These are phyloP conservation scores for Pythium scleroteichum DNA, from an alignment of 352 stramenopile genomes.

Conservation along the genomic window DNA sequence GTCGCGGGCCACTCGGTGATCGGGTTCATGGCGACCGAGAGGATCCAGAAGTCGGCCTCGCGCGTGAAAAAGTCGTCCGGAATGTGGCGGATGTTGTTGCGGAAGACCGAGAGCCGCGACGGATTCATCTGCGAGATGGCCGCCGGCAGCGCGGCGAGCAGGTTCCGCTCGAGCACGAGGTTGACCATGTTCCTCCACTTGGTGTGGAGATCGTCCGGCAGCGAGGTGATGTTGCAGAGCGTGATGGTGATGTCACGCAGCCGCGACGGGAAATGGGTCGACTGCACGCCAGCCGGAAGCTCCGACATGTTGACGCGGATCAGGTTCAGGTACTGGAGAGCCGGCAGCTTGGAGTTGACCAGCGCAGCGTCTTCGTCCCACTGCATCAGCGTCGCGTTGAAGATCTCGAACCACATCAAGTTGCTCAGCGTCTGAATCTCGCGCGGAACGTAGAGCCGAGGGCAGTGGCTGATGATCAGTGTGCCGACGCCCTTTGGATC, in stretches of 20 bases:
- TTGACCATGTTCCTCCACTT: conserved; percentile 22
- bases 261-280: conserved; percentile 5
- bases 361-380: conserved; percentile 17
- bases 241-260: conserved; percentile 21
- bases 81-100: conserved; percentile 17
- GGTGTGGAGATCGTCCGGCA: conserved; percentile 19
- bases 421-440: conserved; percentile 14
- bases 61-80: conserved; percentile 7
- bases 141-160: background rate
- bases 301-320: conserved; percentile 13
- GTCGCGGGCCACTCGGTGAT: background rate
- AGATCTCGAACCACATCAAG: conserved; percentile 21
- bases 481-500: conserved; percentile 3
- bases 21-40: conserved; percentile 20
- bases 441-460: conserved; percentile 13
- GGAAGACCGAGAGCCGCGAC: conserved; percentile 13
- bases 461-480: conserved; percentile 25
- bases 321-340: conserved; percentile 13
- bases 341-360: background rate
- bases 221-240: conserved; percentile 15
- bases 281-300: conserved; percentile 12
- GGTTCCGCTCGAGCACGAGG: conserved; percentile 14
- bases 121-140: conserved; percentile 14
- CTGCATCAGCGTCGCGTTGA: conserved; percentile 16
- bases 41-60: conserved; percentile 2